Conservation (phyloP, 257 asterid species). For the Solanum pennellii region DNA sequence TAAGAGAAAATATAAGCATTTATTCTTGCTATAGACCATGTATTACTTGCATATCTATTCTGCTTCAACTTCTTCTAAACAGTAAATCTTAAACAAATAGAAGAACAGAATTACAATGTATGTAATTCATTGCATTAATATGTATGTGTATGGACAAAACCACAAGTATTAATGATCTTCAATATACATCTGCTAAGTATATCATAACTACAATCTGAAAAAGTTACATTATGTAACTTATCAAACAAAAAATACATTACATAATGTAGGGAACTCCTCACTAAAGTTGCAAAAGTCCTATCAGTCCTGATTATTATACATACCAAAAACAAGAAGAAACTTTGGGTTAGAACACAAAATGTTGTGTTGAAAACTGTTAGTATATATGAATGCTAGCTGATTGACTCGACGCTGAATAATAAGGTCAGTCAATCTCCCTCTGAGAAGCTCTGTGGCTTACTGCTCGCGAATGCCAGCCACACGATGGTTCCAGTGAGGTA, state of each 20-base stretch:
- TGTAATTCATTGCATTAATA: not conserved
- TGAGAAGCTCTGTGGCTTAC: slow-evolving; percentile 70
- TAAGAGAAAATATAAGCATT: not conserved
- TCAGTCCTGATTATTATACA: not conserved
- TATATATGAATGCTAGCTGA: not conserved
- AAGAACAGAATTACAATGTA: not conserved
- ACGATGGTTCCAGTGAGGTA: slow-evolving; percentile 90
- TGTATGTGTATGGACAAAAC: not conserved
- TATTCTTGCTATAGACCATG: not conserved
- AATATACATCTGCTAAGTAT: not conserved
- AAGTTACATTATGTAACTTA: not conserved
- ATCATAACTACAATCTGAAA: not conserved
- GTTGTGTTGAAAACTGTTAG: not conserved
- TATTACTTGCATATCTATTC: not conserved
- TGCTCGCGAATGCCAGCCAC: slow-evolving; percentile 91
- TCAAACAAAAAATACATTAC: not conserved
- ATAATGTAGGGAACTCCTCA: not conserved
- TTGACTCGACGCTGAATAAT: not conserved
- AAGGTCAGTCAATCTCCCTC: slow-evolving; percentile 17
- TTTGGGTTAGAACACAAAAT: not conserved
- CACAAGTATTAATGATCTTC: not conserved
- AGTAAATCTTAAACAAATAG: not conserved
- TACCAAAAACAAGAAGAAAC: not conserved
- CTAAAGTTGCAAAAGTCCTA: not conserved
- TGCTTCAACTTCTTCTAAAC: not conserved